Percentiles rank a stretch among this genome's conserved stretches.
Conservation (phyloP, 768 basidiomycete species). For the Lentinula boryana region DNA sequence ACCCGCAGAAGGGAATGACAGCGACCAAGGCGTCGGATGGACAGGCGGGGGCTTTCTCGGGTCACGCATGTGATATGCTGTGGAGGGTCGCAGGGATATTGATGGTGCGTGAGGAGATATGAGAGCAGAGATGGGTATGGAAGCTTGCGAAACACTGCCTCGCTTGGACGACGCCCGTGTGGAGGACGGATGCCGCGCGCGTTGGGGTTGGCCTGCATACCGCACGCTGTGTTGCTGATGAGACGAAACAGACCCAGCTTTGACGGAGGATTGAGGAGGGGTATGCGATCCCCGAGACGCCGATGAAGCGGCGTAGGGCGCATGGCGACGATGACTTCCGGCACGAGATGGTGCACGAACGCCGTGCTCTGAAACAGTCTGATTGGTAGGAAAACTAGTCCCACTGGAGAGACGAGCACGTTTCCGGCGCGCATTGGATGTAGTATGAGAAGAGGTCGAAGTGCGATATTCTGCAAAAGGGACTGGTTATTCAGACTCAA, state of each 20-base stretch:
- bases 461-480: not conserved
- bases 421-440: constrained; percentile 1
- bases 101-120: constrained; percentile 47
- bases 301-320: not conserved
- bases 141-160: constrained; percentile 1
- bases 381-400: not conserved
- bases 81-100: constrained; percentile 23
- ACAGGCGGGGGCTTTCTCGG: constrained; percentile 34
- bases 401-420: constrained; percentile 1
- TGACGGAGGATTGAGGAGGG: not conserved
- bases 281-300: constrained; percentile 1
- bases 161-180: not conserved
- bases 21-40: not conserved
- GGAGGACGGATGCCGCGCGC: not conserved
- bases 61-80: constrained; percentile 49
- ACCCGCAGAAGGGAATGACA: constrained; percentile 1
- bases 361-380: not conserved
- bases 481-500: not conserved
- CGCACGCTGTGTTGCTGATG: not conserved
- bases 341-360: not conserved
- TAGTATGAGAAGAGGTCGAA: not conserved
- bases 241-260: not conserved
- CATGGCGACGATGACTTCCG: not conserved
- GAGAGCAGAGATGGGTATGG: constrained; percentile 14
- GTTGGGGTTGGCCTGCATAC: not conserved